Evolutionary conservation across 1,284 basidiomycete genomes (phyloP).

Genomic region (Ustilago cynodontis): DNA sequence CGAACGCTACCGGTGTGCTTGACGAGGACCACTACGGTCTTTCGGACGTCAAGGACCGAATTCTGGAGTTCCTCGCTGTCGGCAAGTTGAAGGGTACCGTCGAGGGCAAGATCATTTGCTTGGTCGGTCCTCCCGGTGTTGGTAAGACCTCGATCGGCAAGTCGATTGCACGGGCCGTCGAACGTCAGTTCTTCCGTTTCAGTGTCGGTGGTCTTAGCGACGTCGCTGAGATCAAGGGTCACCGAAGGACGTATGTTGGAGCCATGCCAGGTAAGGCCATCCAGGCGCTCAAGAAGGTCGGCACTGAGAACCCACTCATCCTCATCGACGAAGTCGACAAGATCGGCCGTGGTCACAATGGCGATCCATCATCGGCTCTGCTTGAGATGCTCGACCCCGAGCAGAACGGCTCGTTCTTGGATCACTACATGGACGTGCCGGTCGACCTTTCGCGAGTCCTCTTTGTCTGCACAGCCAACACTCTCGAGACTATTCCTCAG

Average conservation of each 20-base stretch:
- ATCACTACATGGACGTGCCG: slow-evolving; percentile 98
- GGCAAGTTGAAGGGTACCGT: slow-evolving; percentile 95
- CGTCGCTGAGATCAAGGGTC: slow-evolving; percentile 99
- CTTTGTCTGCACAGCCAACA: slow-evolving; percentile 87
- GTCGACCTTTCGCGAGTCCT: slow-evolving; percentile 95
- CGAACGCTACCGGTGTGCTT: slow-evolving; percentile 84
- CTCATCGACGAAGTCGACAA: slow-evolving; percentile 99
- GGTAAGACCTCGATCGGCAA: slow-evolving; percentile 90
- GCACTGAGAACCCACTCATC: slow-evolving; percentile 91
- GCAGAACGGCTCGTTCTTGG: slow-evolving; percentile 94
- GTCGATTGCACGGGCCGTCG: slow-evolving; percentile 88
- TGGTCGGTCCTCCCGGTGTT: slow-evolving; percentile 96
- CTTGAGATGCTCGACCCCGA: slow-evolving; percentile 99
- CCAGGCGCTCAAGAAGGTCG: slow-evolving; percentile 94
- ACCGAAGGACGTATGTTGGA: slow-evolving; percentile 94
- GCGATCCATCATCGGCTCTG: slow-evolving; percentile 92
- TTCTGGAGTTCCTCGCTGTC: slow-evolving; percentile 97
- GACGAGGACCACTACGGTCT: slow-evolving; percentile 98
- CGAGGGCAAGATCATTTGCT: slow-evolving; percentile 97
- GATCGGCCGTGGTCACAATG: slow-evolving; percentile 92
- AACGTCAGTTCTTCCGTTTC: slow-evolving; percentile 92
- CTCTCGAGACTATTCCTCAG: slow-evolving; percentile 92
- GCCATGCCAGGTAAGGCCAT: slow-evolving; percentile 94
- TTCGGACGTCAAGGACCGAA: slow-evolving; percentile 93
- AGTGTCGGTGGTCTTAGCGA: slow-evolving; percentile 96